Evolutionary conservation across 2,329 filamentous ascomycete species (phyloP).

Genomic region (Colletotrichum noveboracense): DNA sequence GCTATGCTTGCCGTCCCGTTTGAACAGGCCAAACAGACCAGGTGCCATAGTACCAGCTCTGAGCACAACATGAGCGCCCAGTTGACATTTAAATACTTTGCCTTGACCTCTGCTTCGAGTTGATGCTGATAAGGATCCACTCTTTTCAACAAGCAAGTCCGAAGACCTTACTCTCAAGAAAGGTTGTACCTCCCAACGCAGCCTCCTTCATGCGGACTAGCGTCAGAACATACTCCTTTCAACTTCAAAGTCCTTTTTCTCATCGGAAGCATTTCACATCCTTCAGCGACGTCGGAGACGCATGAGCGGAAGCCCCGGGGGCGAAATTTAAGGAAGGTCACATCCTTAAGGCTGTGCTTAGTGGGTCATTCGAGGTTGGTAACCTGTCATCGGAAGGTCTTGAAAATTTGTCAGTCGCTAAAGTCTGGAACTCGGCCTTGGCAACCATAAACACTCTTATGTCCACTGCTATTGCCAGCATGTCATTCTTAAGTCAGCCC

Average conservation of each 20-base stretch:
- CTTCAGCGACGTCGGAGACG: neutral
- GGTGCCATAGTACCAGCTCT: neutral
- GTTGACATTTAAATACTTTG: neutral
- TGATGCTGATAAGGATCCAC: neutral
- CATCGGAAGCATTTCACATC: neutral
- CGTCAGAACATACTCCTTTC: neutral
- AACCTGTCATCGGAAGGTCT: neutral
- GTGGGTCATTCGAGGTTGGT: neutral
- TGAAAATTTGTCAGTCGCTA: neutral
- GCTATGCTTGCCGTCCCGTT: neutral
- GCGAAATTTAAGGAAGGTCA: neutral
- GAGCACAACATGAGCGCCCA: fast-evolving
- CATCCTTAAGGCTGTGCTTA: neutral
- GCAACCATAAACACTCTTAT: neutral
- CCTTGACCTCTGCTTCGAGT: neutral
- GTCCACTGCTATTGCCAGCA: neutral
- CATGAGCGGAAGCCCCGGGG: neutral
- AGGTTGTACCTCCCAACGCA: too few relatives aligned
- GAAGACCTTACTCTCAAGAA: neutral
- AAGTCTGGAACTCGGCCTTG: neutral
- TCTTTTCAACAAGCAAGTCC: neutral
- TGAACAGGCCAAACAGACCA: neutral
- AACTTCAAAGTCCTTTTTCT: neutral
- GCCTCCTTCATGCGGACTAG: neutral
- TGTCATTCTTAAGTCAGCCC: neutral